These are phyloP conservation scores for Saprolegnia diclina DNA, from an alignment of 352 stramenopile genomes.

Conservation along the genomic window DNA sequence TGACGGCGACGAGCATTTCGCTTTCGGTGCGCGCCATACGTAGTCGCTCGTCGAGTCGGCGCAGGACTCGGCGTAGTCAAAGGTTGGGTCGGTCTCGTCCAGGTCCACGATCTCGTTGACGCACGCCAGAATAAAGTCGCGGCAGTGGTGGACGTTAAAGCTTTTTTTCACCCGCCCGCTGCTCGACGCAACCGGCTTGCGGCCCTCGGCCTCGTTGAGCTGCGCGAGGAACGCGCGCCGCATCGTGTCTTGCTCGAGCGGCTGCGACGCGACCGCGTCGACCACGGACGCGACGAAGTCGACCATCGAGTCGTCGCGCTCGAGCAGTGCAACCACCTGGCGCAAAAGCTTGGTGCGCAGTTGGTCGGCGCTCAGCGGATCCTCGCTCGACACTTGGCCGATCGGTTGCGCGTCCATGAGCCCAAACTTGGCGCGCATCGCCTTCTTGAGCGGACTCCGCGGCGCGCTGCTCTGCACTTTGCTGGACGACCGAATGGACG, in stretches of 20 bases:
- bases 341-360: conserved; percentile 52
- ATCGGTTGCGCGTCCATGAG: neutral
- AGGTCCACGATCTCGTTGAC: conserved; percentile 78
- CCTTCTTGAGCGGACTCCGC: conserved; percentile 22
- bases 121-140: conserved; percentile 63
- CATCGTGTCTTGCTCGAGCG: conserved; percentile 38
- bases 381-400: conserved; percentile 12
- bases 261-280: conserved; percentile 37
- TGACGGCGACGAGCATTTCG: neutral
- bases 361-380: conserved; percentile 19
- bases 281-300: conserved; percentile 48
- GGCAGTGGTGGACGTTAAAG: conserved; percentile 49
- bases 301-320: conserved; percentile 46
- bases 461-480: neutral
- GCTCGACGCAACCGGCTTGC: conserved; percentile 10
- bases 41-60: conserved; percentile 14
- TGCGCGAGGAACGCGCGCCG: conserved; percentile 38
- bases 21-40: neutral
- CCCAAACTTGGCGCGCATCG: conserved; percentile 1
- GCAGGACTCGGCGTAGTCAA: conserved; percentile 58
- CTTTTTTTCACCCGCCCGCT: conserved; percentile 41
- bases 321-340: conserved; percentile 44
- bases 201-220: conserved; percentile 34
- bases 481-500: conserved; percentile 2
- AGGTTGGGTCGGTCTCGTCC: conserved; percentile 54